Base-by-base conservation (phyloP, 1,284 basidiomycete species). In the Sporisorium graminicola region DNA sequence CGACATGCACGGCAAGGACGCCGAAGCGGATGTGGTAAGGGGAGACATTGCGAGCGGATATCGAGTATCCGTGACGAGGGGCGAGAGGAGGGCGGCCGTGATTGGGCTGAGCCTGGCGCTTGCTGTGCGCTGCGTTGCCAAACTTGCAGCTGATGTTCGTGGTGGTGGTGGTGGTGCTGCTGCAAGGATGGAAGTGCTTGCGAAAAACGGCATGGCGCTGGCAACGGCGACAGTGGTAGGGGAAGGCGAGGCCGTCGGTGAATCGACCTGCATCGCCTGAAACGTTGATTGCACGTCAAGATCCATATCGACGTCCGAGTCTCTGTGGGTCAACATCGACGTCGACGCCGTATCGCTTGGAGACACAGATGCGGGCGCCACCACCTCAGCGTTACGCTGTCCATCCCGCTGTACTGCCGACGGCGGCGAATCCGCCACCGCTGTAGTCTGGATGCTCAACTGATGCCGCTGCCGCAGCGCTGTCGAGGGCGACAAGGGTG, bases 211-310 rank as follows among this genome's bases (percentile, higher is more conserved):
- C 5, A 18, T 18, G 0, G 40, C 52, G 50, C 20, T 52, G 20
- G 16, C 26, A n/a, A 14, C 8, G 60, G 14, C 16, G 18, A 31
- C 16, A 12, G 37, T 43, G n/a, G 40, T 43, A 9, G 51, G 24
- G 9, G 59, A 66, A 9, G 70, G 64, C 4, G 70, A 73, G 2
- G 65, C 55, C 8, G 42, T 57, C 7, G 71, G 65, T 22, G 61
- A 65, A 20, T 74, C 71, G 43, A 74, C 71, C 40, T 74, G 71
- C 71, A 74, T 74, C 8, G 71, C 71, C 31, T 61, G 61, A 20
- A 74, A 74, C 1, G 60, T 61, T 13, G 50, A 42, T n/a, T 74
- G 58, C 8, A 72, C 59, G 42, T 72, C 69, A 10, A 68, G 50
- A n/a, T 74, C 71, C 60, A 67, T 66, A 0, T 74, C 65, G 5